Conservation (phyloP, 176 grass and related monocot species). For the Aegilops tauschii region DNA sequence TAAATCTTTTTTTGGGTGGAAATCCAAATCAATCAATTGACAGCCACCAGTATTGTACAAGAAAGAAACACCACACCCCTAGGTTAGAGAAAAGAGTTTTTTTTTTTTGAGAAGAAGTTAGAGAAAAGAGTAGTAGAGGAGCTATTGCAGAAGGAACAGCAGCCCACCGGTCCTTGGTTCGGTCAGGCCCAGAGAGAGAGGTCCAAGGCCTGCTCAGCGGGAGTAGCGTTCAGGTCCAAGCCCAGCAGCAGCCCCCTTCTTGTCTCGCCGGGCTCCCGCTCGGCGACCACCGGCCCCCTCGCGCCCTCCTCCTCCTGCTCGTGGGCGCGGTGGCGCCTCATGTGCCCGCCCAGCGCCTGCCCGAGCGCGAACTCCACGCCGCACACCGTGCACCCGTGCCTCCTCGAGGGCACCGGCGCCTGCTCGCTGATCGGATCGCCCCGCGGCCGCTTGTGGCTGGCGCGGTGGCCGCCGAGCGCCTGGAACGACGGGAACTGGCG, state of each 20-base stretch:
- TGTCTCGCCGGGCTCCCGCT: neutral
- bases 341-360: slow-evolving; percentile 73
- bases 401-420: slow-evolving; percentile 16
- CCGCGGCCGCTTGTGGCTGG: slow-evolving; percentile 51
- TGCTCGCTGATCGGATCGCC: neutral
- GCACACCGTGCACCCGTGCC: slow-evolving; percentile 56
- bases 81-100: neutral
- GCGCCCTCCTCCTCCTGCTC: neutral
- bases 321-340: slow-evolving; percentile 49
- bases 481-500: slow-evolving; percentile 67
- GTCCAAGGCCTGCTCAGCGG: neutral
- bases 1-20: neutral
- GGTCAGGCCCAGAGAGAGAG: neutral
- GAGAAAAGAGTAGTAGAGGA: neutral
- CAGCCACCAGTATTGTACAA: neutral
- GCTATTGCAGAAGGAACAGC: neutral
- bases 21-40: neutral
- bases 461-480: slow-evolving; percentile 64
- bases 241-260: neutral
- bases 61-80: neutral
- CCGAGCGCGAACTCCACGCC: slow-evolving; percentile 57
- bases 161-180: neutral
- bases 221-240: slow-evolving; percentile 38
- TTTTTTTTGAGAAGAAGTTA: too few species aligned
- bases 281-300: neutral